These are phyloP conservation scores for Rhizopogon sp. DNA, from an alignment of 768 basidiomycete species.

Conservation along the genomic window DNA sequence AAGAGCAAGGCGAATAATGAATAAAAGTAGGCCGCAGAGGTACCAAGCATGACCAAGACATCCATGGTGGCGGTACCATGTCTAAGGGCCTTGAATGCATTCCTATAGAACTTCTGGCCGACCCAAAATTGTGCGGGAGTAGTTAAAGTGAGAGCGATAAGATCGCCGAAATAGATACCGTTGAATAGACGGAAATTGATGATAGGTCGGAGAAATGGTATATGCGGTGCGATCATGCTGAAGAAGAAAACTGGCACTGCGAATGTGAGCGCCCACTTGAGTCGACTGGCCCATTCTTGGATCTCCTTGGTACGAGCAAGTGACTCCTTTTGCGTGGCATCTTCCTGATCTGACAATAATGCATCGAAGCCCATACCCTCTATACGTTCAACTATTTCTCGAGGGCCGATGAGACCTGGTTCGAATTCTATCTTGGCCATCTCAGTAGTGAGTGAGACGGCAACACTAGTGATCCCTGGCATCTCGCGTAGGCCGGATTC, in stretches of 20 bases:
- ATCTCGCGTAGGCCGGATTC: slow-evolving; percentile 62
- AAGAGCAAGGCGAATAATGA: slow-evolving; percentile 68
- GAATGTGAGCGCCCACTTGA: slow-evolving; percentile 70
- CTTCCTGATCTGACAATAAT: slow-evolving; percentile 73
- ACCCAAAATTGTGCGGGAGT: slow-evolving; percentile 94
- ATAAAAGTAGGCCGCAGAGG: slow-evolving; percentile 90
- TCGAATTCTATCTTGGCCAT: slow-evolving; percentile 76
- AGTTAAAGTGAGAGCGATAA: slow-evolving; percentile 71
- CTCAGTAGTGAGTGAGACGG: slow-evolving; percentile 73
- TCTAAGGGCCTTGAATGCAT: slow-evolving; percentile 86
- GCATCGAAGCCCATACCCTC: slow-evolving; percentile 91
- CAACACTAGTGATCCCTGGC: slow-evolving; percentile 69
- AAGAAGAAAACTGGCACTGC: slow-evolving; percentile 94
- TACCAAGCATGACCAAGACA: slow-evolving; percentile 93
- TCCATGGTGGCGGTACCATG: slow-evolving; percentile 96
- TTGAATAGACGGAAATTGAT: slow-evolving; percentile 47
- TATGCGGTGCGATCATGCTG: slow-evolving; percentile 74
- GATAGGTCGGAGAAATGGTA: slow-evolving; percentile 54
- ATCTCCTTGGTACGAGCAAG: slow-evolving; percentile 89
- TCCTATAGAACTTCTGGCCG: slow-evolving; percentile 80
- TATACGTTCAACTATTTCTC: slow-evolving; percentile 85
- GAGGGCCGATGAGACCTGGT: slow-evolving; percentile 61
- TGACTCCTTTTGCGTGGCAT: slow-evolving; percentile 80
- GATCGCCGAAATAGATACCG: slow-evolving; percentile 78
- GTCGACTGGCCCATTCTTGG: slow-evolving; percentile 79